Evolutionary conservation across 2,329 filamentous ascomycete genomes (phyloP).

Genomic region (Pseudocercospora macadamiae): DNA sequence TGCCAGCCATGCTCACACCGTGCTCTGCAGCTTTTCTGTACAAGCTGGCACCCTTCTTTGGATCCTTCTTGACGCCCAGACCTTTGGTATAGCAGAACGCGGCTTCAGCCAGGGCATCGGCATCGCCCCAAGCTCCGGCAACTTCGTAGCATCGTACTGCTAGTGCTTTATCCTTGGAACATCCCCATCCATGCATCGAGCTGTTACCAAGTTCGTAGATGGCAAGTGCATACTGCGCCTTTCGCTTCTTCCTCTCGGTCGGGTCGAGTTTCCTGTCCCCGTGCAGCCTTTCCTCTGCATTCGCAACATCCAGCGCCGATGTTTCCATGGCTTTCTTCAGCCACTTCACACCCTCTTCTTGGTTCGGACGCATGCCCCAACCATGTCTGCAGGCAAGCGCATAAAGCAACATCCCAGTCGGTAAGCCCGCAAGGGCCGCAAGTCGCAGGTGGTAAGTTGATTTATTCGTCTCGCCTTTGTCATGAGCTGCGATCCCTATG

Average conservation of each 20-base stretch:
- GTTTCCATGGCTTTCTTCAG: constrained; percentile 86
- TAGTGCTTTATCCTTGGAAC: constrained; percentile 85
- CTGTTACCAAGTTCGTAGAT: constrained; percentile 96
- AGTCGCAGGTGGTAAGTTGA: constrained; percentile 95
- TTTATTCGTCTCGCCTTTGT: constrained; percentile 83
- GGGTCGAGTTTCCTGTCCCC: constrained; percentile 23
- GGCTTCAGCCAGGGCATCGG: constrained; percentile 89
- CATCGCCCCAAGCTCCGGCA: constrained; percentile 91
- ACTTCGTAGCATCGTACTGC: constrained; percentile 95
- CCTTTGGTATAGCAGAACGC: constrained; percentile 96
- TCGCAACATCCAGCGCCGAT: constrained; percentile 82
- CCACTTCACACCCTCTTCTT: constrained; percentile 88
- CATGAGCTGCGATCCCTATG: constrained; percentile 88
- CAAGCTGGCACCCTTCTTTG: constrained; percentile 89
- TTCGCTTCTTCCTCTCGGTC: constrained; percentile 76
- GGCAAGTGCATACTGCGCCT: constrained; percentile 90
- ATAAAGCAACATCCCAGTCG: constrained; percentile 94
- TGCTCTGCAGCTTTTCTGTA: constrained; percentile 90
- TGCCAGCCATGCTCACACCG: constrained; percentile 96
- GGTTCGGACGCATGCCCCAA: constrained; percentile 96
- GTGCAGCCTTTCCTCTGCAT: constrained; percentile 39
- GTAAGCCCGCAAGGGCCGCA: constrained; percentile 80
- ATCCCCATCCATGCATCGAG: constrained; percentile 98
- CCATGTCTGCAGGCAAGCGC: constrained; percentile 93
- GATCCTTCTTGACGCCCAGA: constrained; percentile 90